phyloP scores from a whole-genome alignment of 305 asterid species.

The Fraxinus greggii region DNA sequence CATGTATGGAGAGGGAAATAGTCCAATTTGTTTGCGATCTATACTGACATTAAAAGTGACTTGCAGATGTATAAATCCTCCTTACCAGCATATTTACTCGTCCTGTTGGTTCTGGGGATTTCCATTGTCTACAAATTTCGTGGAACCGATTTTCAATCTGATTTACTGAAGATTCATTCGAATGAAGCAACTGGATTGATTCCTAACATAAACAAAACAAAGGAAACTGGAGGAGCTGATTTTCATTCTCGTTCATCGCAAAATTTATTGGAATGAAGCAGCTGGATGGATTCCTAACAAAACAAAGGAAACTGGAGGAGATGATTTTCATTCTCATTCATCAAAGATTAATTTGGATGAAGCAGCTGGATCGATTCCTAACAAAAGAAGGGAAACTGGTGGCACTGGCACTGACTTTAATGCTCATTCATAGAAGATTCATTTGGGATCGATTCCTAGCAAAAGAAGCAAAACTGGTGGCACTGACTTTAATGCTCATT shows the following conservation, averaged over 20 bases:
- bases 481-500: not conserved
- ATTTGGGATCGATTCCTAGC: not conserved
- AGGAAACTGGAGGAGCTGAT: not conserved
- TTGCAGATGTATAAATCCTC: conserved; percentile 24
- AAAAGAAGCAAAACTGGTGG: not conserved
- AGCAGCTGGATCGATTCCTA: too few relatives aligned
- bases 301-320: not conserved
- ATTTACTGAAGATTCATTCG: not conserved
- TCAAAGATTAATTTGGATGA: conserved; percentile 13
- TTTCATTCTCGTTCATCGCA: not conserved
- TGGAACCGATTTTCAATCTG: not conserved
- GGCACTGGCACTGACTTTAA: not conserved
- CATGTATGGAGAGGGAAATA: not conserved
- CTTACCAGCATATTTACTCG: not conserved
- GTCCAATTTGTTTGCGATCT: not conserved
- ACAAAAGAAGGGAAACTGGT: not conserved
- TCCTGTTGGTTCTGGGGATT: conserved; percentile 25
- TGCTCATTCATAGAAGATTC: not conserved
- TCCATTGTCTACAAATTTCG: not conserved
- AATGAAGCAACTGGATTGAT: not conserved
- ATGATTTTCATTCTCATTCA: not conserved
- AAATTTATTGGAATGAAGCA: conserved; percentile 3
- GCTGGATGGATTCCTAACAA: not conserved
- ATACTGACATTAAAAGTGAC: not conserved
- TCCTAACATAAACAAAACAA: not conserved